These are phyloP conservation scores for Stramenopiles sp. DNA, from an alignment of 352 stramenopile genomes.

Conservation along the genomic window DNA sequence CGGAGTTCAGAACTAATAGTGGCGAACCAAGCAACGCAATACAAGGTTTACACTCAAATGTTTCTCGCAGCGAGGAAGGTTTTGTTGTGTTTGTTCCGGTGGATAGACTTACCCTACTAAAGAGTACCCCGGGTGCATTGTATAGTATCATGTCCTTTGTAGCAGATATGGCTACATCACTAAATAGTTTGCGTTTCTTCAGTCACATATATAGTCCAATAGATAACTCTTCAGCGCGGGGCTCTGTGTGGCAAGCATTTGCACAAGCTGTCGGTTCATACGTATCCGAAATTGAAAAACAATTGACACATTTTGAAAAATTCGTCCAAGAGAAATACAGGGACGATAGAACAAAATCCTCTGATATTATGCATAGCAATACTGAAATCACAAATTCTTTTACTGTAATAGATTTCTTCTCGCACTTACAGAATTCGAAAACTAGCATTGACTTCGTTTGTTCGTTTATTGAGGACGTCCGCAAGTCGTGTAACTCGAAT, in stretches of 20 bases:
- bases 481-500: no score
- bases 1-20: neutral
- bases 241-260: neutral
- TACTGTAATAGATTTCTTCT: neutral
- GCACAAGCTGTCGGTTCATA: neutral
- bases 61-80: neutral
- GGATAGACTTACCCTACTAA: neutral
- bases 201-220: neutral
- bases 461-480: neutral
- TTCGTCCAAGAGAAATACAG: neutral
- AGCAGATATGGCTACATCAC: neutral
- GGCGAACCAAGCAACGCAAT: neutral
- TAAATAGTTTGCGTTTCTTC: neutral
- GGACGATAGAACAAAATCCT: no score
- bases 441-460: neutral
- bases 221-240: neutral
- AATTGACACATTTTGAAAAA: neutral
- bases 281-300: neutral
- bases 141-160: neutral
- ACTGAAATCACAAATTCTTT: no score
- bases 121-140: neutral
- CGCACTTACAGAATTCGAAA: neutral
- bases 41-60: neutral
- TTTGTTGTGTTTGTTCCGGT: neutral
- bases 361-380: no score